A percentile compares a stretch with the other conserved stretches of the same genome.
Conservation (phyloP, 495 filamentous ascomycete genomes). For the Penicillium fimorum region DNA sequence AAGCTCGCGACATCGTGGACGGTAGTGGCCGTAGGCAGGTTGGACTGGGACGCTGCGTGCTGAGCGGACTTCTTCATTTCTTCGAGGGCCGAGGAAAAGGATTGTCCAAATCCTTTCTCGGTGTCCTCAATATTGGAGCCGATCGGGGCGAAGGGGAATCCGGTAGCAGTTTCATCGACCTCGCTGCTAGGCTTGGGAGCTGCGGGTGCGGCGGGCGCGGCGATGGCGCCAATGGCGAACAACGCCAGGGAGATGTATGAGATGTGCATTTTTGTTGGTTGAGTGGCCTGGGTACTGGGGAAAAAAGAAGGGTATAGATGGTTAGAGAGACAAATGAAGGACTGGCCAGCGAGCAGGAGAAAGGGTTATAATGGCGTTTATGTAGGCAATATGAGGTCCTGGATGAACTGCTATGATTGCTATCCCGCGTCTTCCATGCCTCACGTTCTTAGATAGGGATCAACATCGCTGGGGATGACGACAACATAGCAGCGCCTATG, state of each 20-base stretch:
- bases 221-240: conserved; percentile 25
- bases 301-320: conserved; percentile 20
- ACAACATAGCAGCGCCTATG: conserved; percentile 16
- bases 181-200: conserved; percentile 10
- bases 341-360: not conserved
- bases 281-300: not conserved
- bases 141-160: conserved; percentile 21
- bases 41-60: not conserved
- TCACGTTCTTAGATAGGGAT: conserved; percentile 16
- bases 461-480: conserved; percentile 21
- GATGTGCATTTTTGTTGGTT: conserved; percentile 19
- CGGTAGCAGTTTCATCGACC: conserved; percentile 9
- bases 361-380: conserved; percentile 22
- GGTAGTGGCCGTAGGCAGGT: no score
- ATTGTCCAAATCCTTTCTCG: conserved; percentile 19
- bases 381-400: conserved; percentile 8
- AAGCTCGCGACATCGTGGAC: not conserved
- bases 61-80: conserved; percentile 8
- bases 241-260: conserved; percentile 28
- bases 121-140: conserved; percentile 10
- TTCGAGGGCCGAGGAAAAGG: conserved; percentile 20
- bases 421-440: conserved; percentile 22
- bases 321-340: conserved; percentile 16
- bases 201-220: conserved; percentile 14
- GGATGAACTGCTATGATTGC: conserved; percentile 16